These are phyloP conservation scores for Pichia sp. DNA, from an alignment of 1,139 yeast genomes.

Conservation along the genomic window DNA sequence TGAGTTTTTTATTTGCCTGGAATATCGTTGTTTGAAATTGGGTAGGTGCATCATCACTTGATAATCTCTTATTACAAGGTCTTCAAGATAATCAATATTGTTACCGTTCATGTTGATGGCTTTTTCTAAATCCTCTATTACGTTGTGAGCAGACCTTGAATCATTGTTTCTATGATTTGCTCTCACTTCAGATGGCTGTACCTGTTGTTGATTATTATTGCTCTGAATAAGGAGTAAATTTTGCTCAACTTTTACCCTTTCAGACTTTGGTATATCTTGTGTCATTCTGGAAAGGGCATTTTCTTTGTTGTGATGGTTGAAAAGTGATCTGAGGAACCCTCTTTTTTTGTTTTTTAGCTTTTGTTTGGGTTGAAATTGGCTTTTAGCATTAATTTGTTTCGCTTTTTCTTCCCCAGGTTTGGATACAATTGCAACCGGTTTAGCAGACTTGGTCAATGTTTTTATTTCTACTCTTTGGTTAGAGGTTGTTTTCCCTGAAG, in stretches of 20 bases:
- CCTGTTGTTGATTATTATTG: background rate
- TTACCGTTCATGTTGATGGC: constrained; percentile 37
- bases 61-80: constrained; percentile 74
- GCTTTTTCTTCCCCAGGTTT: background rate
- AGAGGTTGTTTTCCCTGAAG: constrained; percentile 41
- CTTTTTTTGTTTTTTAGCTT: constrained; percentile 9
- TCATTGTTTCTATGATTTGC: background rate
- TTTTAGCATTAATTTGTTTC: background rate
- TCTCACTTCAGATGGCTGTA: background rate
- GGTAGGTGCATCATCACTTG: constrained; percentile 29
- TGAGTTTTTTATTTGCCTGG: constrained; percentile 22
- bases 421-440: background rate
- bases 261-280: background rate
- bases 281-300: background rate
- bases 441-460: background rate
- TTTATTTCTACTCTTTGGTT: background rate
- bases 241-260: background rate
- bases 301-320: constrained; percentile 9
- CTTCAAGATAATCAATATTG: constrained; percentile 70
- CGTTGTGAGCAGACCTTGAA: background rate
- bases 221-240: background rate
- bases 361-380: background rate
- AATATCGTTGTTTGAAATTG: constrained; percentile 23
- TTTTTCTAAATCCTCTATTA: constrained; percentile 15
- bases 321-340: constrained; percentile 17